Conservation (phyloP, 1,139 yeast species). For the Tardiomyces digboiensis region DNA sequence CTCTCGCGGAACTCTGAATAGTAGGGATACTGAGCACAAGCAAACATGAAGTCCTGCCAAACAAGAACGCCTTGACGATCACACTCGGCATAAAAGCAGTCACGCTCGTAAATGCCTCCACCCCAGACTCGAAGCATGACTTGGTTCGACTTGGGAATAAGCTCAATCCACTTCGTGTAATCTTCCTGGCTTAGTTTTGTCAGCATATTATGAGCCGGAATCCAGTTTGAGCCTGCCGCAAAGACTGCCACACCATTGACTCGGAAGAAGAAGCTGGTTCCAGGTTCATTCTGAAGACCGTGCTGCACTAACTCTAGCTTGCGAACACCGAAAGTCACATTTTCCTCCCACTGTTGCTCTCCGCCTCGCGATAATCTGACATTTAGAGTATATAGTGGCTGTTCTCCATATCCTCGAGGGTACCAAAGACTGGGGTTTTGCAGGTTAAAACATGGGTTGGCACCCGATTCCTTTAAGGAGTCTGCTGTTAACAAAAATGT, state of each 20-base stretch:
- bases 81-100: constrained; percentile 34
- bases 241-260: constrained; percentile 33
- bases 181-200: constrained; percentile 26
- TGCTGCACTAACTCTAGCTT: constrained; percentile 33
- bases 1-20: constrained; percentile 21
- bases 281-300: constrained; percentile 24
- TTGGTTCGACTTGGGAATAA: constrained; percentile 32
- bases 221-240: constrained; percentile 38
- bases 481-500: too few relatives aligned
- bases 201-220: constrained; percentile 36
- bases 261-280: constrained; percentile 34
- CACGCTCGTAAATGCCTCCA: constrained; percentile 38
- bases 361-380: constrained; percentile 11
- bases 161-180: constrained; percentile 29
- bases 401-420: constrained; percentile 33
- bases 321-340: constrained; percentile 28
- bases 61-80: constrained; percentile 35
- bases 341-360: constrained; percentile 6
- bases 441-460: constrained; percentile 8
- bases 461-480: too few relatives aligned
- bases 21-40: constrained; percentile 41
- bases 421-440: constrained; percentile 32
- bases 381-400: constrained; percentile 23
- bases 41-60: constrained; percentile 48
- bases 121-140: constrained; percentile 42